A percentile compares a stretch with the other conserved stretches of the same genome.
Conservation (phyloP, 139 green algal species). For the Yamagishiella unicocca region DNA sequence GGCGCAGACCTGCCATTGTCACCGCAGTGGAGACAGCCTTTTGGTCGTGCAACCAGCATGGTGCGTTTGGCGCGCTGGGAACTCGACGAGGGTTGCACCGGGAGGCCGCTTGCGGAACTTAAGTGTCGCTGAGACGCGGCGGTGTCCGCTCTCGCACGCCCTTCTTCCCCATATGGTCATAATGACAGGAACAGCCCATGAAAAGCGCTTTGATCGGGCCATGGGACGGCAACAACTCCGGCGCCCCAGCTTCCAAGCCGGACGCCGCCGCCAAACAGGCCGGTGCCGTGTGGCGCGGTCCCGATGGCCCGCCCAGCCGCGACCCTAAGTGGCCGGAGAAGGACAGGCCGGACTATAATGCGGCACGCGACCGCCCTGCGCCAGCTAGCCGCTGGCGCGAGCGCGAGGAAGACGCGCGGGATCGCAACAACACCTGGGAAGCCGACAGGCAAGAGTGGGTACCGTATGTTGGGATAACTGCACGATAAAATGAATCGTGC, state of each 20-base stretch:
- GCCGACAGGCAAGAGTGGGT: constrained; percentile 19
- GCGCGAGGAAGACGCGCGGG: constrained; percentile 40
- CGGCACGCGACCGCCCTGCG: constrained; percentile 27
- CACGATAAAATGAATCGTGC: background rate
- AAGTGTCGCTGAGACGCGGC: background rate
- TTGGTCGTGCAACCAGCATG: constrained; percentile 21
- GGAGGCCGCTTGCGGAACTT: no score
- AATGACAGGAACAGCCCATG: constrained; percentile 41
- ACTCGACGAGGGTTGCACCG: no score
- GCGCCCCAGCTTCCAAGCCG: constrained; percentile 17
- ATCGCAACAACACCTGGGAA: constrained; percentile 24
- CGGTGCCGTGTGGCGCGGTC: constrained; percentile 3
- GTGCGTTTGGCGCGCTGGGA: background rate
- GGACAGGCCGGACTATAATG: constrained; percentile 44
- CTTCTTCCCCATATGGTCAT: background rate
- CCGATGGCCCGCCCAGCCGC: constrained; percentile 6
- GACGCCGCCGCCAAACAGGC: constrained; percentile 41
- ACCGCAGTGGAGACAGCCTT: constrained; percentile 42
- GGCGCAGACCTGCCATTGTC: constrained; percentile 38
- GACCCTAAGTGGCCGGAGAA: constrained; percentile 46
- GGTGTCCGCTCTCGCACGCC: background rate
- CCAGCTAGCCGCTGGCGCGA: constrained; percentile 12
- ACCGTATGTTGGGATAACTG: background rate
- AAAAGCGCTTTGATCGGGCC: constrained; percentile 47
- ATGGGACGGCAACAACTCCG: constrained; percentile 27